A percentile compares a stretch with the other conserved stretches of the same genome.
phyloP scores from a whole-genome alignment of 2,329 filamentous ascomycete species.

The Magnaporthales sp. region DNA sequence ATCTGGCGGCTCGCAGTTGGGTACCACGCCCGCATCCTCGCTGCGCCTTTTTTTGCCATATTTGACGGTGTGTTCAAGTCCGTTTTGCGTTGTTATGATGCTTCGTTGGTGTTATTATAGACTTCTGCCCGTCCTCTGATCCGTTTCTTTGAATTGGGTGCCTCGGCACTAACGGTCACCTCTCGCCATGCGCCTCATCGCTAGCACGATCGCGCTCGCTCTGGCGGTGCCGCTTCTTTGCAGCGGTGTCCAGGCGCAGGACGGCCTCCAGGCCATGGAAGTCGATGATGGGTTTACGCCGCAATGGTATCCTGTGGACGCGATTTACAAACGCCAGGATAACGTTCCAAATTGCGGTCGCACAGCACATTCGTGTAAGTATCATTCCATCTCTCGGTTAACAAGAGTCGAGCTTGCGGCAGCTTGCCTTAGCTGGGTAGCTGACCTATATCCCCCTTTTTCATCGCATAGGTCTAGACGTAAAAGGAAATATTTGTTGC shows the following conservation, averaged over 20 bases:
- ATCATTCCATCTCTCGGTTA: neutral
- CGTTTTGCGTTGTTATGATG: neutral
- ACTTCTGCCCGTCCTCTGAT: neutral
- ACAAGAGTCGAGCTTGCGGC: neutral
- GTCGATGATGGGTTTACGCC: neutral
- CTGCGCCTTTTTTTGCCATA: neutral
- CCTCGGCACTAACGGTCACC: neutral
- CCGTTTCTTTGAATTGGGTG: neutral
- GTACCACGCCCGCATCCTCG: neutral
- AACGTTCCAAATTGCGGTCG: neutral
- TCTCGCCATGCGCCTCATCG: neutral
- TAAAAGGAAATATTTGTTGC: slow-evolving; percentile 18
- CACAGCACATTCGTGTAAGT: neutral
- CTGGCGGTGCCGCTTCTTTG: neutral
- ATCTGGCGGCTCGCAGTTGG: neutral
- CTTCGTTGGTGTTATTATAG: neutral
- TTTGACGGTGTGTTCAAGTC: neutral
- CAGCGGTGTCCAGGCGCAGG: neutral
- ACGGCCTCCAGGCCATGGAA: neutral
- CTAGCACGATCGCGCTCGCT: neutral
- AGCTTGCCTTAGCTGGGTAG: too few species aligned
- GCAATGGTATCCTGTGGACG: neutral
- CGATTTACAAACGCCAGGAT: neutral
- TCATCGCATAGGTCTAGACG: slow-evolving; percentile 15
- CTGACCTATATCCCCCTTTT: neutral